These are phyloP conservation scores for Peribolospora baueri DNA, from an alignment of 768 basidiomycete genomes.

Conservation along the genomic window DNA sequence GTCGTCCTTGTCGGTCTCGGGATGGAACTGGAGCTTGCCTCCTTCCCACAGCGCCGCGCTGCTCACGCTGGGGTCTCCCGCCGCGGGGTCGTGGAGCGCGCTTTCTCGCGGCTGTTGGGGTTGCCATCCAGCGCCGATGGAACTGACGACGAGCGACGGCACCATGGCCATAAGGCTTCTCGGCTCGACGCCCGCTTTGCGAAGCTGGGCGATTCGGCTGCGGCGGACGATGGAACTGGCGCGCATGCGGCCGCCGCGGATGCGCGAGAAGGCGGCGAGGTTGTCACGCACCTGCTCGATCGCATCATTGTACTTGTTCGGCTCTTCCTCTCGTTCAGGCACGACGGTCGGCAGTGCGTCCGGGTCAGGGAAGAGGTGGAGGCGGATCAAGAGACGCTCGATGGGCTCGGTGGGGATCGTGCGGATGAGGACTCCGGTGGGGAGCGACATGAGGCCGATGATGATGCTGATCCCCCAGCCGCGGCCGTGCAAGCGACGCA, in stretches of 20 bases:
- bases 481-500: slow-evolving; percentile 45
- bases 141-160: slow-evolving; percentile 46
- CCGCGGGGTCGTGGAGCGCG: slow-evolving; percentile 47
- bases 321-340: slow-evolving; percentile 32
- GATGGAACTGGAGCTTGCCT: slow-evolving; percentile 67
- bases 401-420: slow-evolving; percentile 56
- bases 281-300: slow-evolving; percentile 67
- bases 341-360: slow-evolving; percentile 38
- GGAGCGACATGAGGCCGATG: slow-evolving; percentile 64
- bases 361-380: slow-evolving; percentile 38
- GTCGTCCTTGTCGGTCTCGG: slow-evolving; percentile 52
- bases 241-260: slow-evolving; percentile 71
- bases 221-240: slow-evolving; percentile 65
- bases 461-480: slow-evolving; percentile 89
- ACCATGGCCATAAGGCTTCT: slow-evolving; percentile 36
- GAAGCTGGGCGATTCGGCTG: slow-evolving; percentile 34
- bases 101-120: slow-evolving; percentile 24
- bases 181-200: slow-evolving; percentile 10
- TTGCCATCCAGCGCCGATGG: slow-evolving; percentile 41
- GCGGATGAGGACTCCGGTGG: slow-evolving; percentile 60
- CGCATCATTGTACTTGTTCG: slow-evolving; percentile 24
- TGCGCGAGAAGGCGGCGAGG: slow-evolving; percentile 48
- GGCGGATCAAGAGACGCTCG: slow-evolving; percentile 32
- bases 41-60: slow-evolving; percentile 53
- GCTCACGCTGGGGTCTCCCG: slow-evolving; percentile 50